These are phyloP conservation scores for Fusarium anguioides DNA, from an alignment of 2,329 filamentous ascomycete genomes.

Conservation along the genomic window DNA sequence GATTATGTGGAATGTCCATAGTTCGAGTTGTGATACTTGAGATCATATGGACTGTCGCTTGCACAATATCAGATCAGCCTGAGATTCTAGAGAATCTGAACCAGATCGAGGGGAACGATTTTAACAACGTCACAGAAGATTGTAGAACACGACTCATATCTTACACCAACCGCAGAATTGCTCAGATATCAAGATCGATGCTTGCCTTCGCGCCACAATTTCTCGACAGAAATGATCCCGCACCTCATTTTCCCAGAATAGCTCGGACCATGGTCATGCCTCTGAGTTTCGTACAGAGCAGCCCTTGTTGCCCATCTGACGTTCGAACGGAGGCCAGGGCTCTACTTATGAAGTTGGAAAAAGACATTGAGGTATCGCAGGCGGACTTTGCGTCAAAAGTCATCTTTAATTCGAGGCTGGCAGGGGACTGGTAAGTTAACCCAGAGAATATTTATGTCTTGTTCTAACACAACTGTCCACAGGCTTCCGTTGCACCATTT, in stretches of 20 bases:
- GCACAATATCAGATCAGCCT: background rate
- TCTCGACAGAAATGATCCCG: background rate
- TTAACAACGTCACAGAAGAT: rapidly evolving
- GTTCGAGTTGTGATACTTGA: background rate
- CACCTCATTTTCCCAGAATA: background rate
- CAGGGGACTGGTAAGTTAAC: background rate
- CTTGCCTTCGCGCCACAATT: background rate
- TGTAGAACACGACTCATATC: background rate
- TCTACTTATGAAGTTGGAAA: background rate
- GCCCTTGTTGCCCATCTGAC: background rate
- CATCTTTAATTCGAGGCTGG: background rate
- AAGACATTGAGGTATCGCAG: background rate
- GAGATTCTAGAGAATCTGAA: background rate
- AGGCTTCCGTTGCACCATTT: background rate
- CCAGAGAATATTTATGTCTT: too few species aligned
- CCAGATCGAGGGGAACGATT: background rate
- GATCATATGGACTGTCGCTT: background rate
- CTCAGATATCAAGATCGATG: background rate
- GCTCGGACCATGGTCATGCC: background rate
- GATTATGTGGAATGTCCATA: background rate
- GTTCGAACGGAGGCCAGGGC: background rate
- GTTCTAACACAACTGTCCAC: background rate
- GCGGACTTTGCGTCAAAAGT: background rate
- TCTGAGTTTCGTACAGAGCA: background rate
- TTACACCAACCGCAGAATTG: background rate